Base-by-base conservation (phyloP, 2,329 filamentous ascomycete genomes). In the Pyrenochaeta sp. region DNA sequence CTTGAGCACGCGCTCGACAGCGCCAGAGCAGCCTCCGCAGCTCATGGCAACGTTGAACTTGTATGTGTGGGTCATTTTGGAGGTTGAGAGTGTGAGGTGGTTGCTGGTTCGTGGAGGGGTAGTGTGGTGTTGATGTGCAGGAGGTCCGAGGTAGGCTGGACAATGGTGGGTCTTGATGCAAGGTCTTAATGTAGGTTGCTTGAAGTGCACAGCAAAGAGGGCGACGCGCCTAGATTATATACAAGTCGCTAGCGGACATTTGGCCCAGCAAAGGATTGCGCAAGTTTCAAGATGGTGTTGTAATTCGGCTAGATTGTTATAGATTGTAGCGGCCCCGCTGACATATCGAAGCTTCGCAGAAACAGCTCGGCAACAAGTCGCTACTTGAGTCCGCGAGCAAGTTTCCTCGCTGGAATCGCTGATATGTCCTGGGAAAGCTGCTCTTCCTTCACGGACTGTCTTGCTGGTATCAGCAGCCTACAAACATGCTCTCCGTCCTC, bases 21-120 rank as follows among this genome's bases (percentile, higher is more conserved):
- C 94, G 66, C 92, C 91, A 31, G 92, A 96, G 86, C 94, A 99
- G 72, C 94, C 94, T 70, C 89, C 85, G 78, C 94, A 99, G 81
- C 80, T 88, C 94, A 99, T 99, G 74, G 79, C 81, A 73, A 97
- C 84, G 75, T 92, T 86, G 81, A 97, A 97, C 74, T 94, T 90
- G 87, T 97, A 97, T 60, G 85, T 89, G 80, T 96, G 90, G 48
- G 69, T 60, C 88, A 92, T 91, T 64, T 58, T 79, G 67, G 35
- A 36, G 42, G 31, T 38, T 37, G 34, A 34, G n/a, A 27, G 42
- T 38, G n/a, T 31, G 47, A 24, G 9, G 19, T 26, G 26, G 41
- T 44, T 19, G 17, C 32, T 38, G 34, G 21, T 41, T 28, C 43
- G 39, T 9, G 14, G 13, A 17, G 21, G 32, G 41, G n/a, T n/a